These are phyloP conservation scores for Rhizopogon parksii DNA, from an alignment of 1,284 basidiomycete species.

Conservation along the genomic window DNA sequence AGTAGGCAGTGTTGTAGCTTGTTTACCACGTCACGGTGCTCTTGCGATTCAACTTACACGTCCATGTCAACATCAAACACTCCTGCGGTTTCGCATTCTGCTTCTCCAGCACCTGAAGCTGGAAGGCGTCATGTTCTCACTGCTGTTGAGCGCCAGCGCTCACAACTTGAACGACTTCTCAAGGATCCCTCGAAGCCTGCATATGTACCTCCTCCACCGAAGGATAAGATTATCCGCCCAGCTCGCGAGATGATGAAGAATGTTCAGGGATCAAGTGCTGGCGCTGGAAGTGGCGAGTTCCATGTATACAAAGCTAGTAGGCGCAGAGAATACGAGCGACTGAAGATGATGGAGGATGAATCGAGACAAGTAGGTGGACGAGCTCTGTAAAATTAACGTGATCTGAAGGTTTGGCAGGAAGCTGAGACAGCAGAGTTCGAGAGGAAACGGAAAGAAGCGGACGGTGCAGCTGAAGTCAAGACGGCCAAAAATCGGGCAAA, in stretches of 20 bases:
- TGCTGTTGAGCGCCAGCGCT: conserved; percentile 65
- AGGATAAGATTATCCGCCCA: conserved; percentile 73
- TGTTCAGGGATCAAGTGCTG: conserved; percentile 89
- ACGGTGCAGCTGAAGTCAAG: conserved; percentile 62
- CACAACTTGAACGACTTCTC: conserved; percentile 77
- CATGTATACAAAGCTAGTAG: conserved; percentile 98
- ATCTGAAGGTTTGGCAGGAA: conserved; percentile 17
- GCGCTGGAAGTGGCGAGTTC: conserved; percentile 91
- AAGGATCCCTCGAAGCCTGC: conserved; percentile 81
- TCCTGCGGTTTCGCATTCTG: conserved; percentile 24
- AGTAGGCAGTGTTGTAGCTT: conserved; percentile 14
- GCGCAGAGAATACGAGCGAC: conserved; percentile 89
- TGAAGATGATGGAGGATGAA: conserved; percentile 87
- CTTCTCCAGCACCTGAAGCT: conserved; percentile 26
- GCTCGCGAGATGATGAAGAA: conserved; percentile 98
- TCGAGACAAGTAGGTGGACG: conserved; percentile 57
- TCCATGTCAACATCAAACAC: conserved; percentile 26
- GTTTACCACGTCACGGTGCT: conserved; percentile 10
- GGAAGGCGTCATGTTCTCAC: conserved; percentile 60
- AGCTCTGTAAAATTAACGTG: not conserved
- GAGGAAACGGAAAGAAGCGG: conserved; percentile 24
- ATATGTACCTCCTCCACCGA: conserved; percentile 65
- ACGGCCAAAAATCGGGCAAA: conserved; percentile 91
- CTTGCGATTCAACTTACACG: conserved; percentile 5
- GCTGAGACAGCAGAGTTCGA: conserved; percentile 25